These are phyloP conservation scores for Penicillium psychrofluorescens DNA, from an alignment of 495 filamentous ascomycete species.

Conservation along the genomic window DNA sequence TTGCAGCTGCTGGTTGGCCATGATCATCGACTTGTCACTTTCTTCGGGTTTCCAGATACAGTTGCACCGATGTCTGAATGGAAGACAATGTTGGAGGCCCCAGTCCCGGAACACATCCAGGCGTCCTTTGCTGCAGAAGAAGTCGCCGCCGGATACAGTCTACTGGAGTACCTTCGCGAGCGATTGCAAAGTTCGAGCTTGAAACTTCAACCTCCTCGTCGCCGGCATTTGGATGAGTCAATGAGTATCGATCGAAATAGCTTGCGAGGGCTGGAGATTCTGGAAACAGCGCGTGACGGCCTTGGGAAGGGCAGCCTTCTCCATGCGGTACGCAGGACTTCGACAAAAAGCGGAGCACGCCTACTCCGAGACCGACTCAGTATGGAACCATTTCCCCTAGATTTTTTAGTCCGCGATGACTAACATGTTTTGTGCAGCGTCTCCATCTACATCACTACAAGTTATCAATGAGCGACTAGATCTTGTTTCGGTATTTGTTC, in stretches of 20 bases:
- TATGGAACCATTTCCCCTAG: slow-evolving; percentile 21
- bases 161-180: slow-evolving; percentile 76
- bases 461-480: slow-evolving; percentile 78
- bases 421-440: slow-evolving; percentile 35
- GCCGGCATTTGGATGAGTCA: slow-evolving; percentile 61
- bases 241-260: slow-evolving; percentile 91
- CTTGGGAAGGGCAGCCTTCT: slow-evolving; percentile 74
- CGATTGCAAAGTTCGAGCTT: slow-evolving; percentile 72
- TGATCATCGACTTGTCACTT: slow-evolving; percentile 39
- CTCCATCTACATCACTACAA: slow-evolving; percentile 75
- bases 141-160: slow-evolving; percentile 57
- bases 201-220: slow-evolving; percentile 76
- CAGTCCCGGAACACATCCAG: slow-evolving; percentile 32
- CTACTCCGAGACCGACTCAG: slow-evolving; percentile 77
- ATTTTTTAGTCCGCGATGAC: neutral
- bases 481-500: slow-evolving; percentile 67
- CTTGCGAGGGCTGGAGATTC: slow-evolving; percentile 82
- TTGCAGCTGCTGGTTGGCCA: slow-evolving; percentile 32
- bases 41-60: slow-evolving; percentile 27
- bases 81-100: slow-evolving; percentile 67
- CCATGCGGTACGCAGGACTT: slow-evolving; percentile 79
- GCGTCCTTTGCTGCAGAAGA: slow-evolving; percentile 40
- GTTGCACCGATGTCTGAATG: slow-evolving; percentile 52
- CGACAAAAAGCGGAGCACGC: slow-evolving; percentile 82
- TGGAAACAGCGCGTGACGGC: slow-evolving; percentile 70